A percentile compares a stretch with the other conserved stretches of the same genome.
Evolutionary conservation across 2,329 filamentous ascomycete species (phyloP).

Genomic region (Aureobasidium sp.): DNA sequence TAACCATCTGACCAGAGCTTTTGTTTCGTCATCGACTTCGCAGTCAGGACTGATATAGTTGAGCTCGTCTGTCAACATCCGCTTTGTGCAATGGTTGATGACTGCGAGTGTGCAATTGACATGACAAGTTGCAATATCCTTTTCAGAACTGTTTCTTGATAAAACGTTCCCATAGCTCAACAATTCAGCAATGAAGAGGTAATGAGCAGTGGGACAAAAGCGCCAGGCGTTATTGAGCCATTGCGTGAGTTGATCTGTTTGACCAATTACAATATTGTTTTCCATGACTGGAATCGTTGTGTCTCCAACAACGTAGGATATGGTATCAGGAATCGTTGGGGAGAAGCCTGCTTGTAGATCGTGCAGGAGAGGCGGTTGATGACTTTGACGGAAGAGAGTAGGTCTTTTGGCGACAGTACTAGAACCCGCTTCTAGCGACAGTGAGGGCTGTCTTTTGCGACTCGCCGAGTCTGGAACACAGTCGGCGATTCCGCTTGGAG

Average conservation of each 20-base stretch:
- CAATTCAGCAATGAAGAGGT: not conserved
- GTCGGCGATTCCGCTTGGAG: not conserved
- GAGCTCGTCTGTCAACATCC: not conserved
- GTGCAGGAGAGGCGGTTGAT: not conserved
- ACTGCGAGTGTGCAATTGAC: not conserved
- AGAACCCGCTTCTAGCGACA: not conserved
- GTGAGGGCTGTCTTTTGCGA: not conserved
- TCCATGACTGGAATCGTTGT: not conserved
- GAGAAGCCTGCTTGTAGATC: not conserved
- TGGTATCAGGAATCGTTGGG: not conserved
- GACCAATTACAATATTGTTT: not conserved
- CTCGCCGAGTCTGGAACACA: not conserved
- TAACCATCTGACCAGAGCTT: not conserved
- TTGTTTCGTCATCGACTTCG: not conserved
- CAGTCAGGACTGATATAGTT: not conserved
- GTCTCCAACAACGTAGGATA: not conserved
- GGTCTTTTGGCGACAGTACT: not conserved
- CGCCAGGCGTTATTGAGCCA: not conserved
- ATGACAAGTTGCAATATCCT: not conserved
- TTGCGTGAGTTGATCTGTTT: not conserved
- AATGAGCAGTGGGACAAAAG: not conserved
- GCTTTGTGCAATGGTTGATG: not conserved
- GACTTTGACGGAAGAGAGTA: not conserved
- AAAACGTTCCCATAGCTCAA: not conserved
- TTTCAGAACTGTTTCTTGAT: not conserved